These are phyloP conservation scores for Ogataea zsoltii DNA, from an alignment of 805 yeast species.

Conservation along the genomic window DNA sequence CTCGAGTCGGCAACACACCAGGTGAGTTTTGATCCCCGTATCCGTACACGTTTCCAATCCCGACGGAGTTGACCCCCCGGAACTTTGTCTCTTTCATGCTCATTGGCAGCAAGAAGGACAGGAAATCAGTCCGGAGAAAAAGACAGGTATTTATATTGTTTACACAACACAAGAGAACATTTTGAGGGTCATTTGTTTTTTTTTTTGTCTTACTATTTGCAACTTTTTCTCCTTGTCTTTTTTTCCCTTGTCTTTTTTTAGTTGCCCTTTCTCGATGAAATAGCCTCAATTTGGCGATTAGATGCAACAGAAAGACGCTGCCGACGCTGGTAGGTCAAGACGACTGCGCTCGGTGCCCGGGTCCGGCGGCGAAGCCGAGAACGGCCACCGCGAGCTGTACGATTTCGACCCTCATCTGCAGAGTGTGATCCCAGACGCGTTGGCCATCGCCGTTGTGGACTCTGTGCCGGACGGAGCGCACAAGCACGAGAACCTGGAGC, in stretches of 20 bases:
- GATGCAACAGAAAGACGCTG: not conserved
- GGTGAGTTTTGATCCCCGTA: not conserved
- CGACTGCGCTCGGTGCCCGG: slow-evolving; percentile 12
- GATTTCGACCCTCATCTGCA: slow-evolving; percentile 37
- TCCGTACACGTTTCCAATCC: slow-evolving; percentile 13
- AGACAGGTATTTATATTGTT: not conserved
- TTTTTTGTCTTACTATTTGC: too few species aligned
- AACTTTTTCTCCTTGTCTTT: not conserved
- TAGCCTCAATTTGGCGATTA: not conserved
- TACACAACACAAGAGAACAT: not conserved
- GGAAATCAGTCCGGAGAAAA: slow-evolving; percentile 1
- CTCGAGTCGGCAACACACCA: not conserved
- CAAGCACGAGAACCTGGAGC: slow-evolving; percentile 19
- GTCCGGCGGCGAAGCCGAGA: not conserved
- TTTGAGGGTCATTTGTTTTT: not conserved
- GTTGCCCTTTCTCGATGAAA: not conserved
- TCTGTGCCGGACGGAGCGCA: slow-evolving; percentile 10
- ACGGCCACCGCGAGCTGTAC: slow-evolving; percentile 27
- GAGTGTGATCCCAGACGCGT: slow-evolving; percentile 27
- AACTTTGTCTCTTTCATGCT: slow-evolving; percentile 12
- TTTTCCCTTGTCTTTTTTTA: not conserved
- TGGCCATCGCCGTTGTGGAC: slow-evolving; percentile 21
- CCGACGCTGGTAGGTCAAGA: slow-evolving; percentile 6
- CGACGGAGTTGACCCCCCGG: slow-evolving; percentile 16
- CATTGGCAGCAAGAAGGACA: not conserved